phyloP scores from a whole-genome alignment of 2,329 filamentous ascomycete genomes.

The Alternaria sp. region DNA sequence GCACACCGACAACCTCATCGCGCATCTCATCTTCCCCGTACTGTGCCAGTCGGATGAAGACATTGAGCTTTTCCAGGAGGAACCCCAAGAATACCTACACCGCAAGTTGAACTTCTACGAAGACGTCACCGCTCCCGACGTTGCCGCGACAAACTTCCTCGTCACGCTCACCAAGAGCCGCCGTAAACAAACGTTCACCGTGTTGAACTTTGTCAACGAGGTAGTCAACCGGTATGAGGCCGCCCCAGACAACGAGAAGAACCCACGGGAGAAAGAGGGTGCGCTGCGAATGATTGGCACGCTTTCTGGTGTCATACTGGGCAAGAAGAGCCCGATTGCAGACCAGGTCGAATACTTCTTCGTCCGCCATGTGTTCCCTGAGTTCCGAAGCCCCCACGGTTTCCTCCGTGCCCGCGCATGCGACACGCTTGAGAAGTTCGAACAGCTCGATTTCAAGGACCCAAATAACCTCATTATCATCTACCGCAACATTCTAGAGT shows the following conservation, averaged over 20 bases:
- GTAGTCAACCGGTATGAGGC: constrained; percentile 93
- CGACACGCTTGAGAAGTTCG: constrained; percentile 97
- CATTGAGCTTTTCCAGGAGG: constrained; percentile 89
- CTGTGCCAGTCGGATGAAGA: constrained; percentile 92
- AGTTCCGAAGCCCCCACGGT: constrained; percentile 91
- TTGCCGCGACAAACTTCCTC: constrained; percentile 95
- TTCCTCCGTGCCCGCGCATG: constrained; percentile 94
- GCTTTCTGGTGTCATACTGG: constrained; percentile 88
- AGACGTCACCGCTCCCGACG: constrained; percentile 92
- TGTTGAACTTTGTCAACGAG: constrained; percentile 92
- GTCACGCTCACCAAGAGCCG: constrained; percentile 93
- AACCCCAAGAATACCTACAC: constrained; percentile 96
- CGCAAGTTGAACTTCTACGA: constrained; percentile 98
- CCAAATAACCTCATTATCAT: constrained; percentile 94
- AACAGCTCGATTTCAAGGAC: constrained; percentile 96
- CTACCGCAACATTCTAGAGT: constrained; percentile 95
- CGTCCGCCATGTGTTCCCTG: constrained; percentile 96
- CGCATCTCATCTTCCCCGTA: constrained; percentile 94
- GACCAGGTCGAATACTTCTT: constrained; percentile 99
- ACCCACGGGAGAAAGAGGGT: constrained; percentile 94
- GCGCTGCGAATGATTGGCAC: constrained; percentile 97
- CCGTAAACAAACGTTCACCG: constrained; percentile 93
- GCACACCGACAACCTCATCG: constrained; percentile 90
- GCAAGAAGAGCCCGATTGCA: constrained; percentile 98
- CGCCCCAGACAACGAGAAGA: constrained; percentile 86